phyloP scores from a whole-genome alignment of 2,329 filamentous ascomycete genomes.

The Periconia macrospinosa region DNA sequence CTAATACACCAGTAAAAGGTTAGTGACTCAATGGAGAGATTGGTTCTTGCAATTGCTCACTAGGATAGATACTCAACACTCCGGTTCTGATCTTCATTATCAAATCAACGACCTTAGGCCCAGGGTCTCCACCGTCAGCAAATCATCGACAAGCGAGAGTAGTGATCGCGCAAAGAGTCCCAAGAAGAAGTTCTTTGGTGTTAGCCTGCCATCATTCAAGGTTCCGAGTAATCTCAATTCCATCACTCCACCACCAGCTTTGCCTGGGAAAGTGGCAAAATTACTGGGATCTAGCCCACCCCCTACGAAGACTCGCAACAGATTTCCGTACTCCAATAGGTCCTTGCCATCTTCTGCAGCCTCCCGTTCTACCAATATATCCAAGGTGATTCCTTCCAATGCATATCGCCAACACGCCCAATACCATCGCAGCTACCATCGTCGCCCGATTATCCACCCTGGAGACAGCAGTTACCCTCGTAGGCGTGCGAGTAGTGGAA shows the following conservation, averaged over 20 bases:
- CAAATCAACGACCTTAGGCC: constrained; percentile 20
- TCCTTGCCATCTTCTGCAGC: not conserved
- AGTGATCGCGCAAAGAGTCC: constrained; percentile 35
- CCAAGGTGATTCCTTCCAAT: constrained; percentile 27
- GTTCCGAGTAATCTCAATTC: constrained; percentile 5
- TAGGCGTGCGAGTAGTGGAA: not conserved
- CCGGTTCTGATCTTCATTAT: not conserved
- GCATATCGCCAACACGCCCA: constrained; percentile 12
- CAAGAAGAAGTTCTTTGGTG: constrained; percentile 45
- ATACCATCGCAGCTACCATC: constrained; percentile 6
- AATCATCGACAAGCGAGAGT: not conserved
- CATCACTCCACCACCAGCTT: constrained; percentile 8
- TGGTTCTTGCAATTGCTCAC: not conserved
- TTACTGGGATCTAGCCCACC: constrained; percentile 32
- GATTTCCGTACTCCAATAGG: not conserved
- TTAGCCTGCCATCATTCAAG: constrained; percentile 30
- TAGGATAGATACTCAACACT: not conserved
- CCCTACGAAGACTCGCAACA: not conserved
- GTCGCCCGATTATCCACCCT: not conserved
- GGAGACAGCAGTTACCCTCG: not conserved
- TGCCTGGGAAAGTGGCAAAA: constrained; percentile 25
- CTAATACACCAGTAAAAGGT: constrained; percentile 25
- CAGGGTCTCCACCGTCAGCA: constrained; percentile 5
- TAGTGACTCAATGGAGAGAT: not conserved
- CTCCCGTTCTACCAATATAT: constrained; percentile 22